These are phyloP conservation scores for Fusarium vanettenii DNA, from an alignment of 2,329 filamentous ascomycete species.

Conservation along the genomic window DNA sequence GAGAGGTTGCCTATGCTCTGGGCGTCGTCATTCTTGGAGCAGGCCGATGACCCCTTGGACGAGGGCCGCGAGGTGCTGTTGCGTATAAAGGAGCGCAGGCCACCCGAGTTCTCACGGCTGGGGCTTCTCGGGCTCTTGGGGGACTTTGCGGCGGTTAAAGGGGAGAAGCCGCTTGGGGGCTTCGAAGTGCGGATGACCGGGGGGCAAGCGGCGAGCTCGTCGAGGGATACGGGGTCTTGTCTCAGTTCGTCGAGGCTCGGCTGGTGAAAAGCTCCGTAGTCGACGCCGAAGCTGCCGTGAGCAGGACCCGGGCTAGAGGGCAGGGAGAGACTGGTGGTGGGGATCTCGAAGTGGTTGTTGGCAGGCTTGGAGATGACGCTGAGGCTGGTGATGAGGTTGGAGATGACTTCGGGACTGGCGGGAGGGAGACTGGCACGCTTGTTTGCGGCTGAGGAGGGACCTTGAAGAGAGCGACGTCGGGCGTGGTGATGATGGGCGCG, in stretches of 20 bases:
- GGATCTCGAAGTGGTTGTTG: slow-evolving; percentile 75
- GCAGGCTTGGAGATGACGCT: slow-evolving; percentile 76
- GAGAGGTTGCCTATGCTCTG: slow-evolving; percentile 74
- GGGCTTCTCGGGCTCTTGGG: slow-evolving; percentile 61
- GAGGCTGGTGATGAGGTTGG: slow-evolving; percentile 75
- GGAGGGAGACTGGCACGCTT: slow-evolving; percentile 50
- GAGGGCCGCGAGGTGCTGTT: slow-evolving; percentile 65
- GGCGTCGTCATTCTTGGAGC: slow-evolving; percentile 67
- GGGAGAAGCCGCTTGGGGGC: slow-evolving; percentile 79
- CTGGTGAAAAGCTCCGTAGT: slow-evolving; percentile 74
- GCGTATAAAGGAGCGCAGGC: slow-evolving; percentile 71
- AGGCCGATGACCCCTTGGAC: slow-evolving; percentile 65
- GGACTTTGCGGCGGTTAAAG: slow-evolving; percentile 73
- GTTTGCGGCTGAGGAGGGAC: slow-evolving; percentile 10
- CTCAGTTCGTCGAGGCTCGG: slow-evolving; percentile 61
- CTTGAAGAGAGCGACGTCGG: slow-evolving; percentile 31
- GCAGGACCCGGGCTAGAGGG: slow-evolving; percentile 53
- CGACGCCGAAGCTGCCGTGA: slow-evolving; percentile 74
- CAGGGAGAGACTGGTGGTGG: slow-evolving; percentile 55
- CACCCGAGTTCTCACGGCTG: slow-evolving; percentile 59
- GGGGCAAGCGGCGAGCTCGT: slow-evolving; percentile 71
- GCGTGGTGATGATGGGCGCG: slow-evolving; percentile 41
- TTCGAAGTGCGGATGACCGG: slow-evolving; percentile 86
- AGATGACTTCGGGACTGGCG: slow-evolving; percentile 77
- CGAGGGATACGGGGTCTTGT: slow-evolving; percentile 61